Evolutionary conservation across 352 stramenopile species (phyloP).

Genomic region (Lagenidium sp.): DNA sequence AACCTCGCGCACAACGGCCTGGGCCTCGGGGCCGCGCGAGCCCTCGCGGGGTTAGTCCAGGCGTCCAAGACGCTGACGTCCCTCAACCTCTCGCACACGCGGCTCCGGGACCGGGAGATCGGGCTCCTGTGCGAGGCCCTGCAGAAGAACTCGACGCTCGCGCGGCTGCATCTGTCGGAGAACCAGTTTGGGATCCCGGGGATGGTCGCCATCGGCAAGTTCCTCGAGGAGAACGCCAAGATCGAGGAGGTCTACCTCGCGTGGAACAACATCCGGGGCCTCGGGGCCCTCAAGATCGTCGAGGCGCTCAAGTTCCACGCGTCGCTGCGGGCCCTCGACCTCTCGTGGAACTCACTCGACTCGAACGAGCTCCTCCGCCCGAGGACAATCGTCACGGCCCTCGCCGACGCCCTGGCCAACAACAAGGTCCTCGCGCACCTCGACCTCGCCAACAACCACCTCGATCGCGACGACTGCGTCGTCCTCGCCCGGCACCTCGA

Average conservation of each 20-base stretch:
- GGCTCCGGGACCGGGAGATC: constrained; percentile 48
- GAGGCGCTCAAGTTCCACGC: constrained; percentile 68
- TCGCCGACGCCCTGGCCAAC: constrained; percentile 56
- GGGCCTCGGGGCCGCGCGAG: constrained; percentile 21
- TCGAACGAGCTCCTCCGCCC: constrained; percentile 35
- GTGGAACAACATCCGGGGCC: constrained; percentile 65
- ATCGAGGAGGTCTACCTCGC: constrained; percentile 73
- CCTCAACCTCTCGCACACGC: constrained; percentile 61
- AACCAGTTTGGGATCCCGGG: constrained; percentile 54
- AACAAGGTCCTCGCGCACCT: constrained; percentile 69
- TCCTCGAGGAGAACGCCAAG: constrained; percentile 64
- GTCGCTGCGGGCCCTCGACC: constrained; percentile 53
- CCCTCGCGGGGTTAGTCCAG: constrained; percentile 28
- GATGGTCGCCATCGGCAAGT: constrained; percentile 55
- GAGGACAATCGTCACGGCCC: constrained; percentile 35
- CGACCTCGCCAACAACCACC: constrained; percentile 61
- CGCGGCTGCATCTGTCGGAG: constrained; percentile 58
- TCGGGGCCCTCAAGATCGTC: constrained; percentile 60
- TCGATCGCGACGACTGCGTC: constrained; percentile 51
- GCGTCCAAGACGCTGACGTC: constrained; percentile 40
- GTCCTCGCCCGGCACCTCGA: constrained; percentile 54
- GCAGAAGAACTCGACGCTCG: constrained; percentile 57
- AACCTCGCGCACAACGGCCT: constrained; percentile 62
- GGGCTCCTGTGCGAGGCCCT: constrained; percentile 66
- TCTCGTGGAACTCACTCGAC: constrained; percentile 72